Evolutionary conservation across 495 filamentous ascomycete species (phyloP).

Genomic region (Patellaria atrata): DNA sequence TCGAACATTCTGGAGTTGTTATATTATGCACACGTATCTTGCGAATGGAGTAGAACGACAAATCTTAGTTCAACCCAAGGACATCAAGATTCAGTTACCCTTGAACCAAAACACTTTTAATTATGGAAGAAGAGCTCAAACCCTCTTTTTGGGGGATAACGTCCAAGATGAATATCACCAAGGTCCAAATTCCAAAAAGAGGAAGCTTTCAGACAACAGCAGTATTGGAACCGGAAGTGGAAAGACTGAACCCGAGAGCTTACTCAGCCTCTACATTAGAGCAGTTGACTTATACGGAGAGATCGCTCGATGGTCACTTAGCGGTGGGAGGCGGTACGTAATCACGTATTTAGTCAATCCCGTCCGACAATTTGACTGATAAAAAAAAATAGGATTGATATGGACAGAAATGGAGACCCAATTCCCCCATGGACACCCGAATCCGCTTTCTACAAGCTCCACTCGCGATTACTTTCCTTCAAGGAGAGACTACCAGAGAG

Average conservation of each 20-base stretch:
- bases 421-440: conserved; percentile 24
- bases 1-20: conserved; percentile 76
- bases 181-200: no score
- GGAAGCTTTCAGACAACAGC: no score
- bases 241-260: conserved; percentile 42
- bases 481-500: conserved; percentile 48
- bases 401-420: no score
- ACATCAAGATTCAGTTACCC: conserved; percentile 54
- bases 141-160: conserved; percentile 23
- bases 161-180: conserved; percentile 3
- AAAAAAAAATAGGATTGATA: conserved; percentile 26
- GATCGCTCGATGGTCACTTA: conserved; percentile 61
- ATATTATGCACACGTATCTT: conserved; percentile 67
- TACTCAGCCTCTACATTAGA: conserved; percentile 62
- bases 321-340: conserved; percentile 47
- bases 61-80: conserved; percentile 50
- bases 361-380: conserved; percentile 12
- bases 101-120: conserved; percentile 53
- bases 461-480: conserved; percentile 47
- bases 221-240: conserved; percentile 5
- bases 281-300: conserved; percentile 67
- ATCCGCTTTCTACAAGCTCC: conserved; percentile 38
- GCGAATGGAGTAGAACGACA: conserved; percentile 62
- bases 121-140: conserved; percentile 48
- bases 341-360: neutral